Evolutionary conservation across 2,329 filamentous ascomycete species (phyloP).

Genomic region (Pseudocercospora musae): DNA sequence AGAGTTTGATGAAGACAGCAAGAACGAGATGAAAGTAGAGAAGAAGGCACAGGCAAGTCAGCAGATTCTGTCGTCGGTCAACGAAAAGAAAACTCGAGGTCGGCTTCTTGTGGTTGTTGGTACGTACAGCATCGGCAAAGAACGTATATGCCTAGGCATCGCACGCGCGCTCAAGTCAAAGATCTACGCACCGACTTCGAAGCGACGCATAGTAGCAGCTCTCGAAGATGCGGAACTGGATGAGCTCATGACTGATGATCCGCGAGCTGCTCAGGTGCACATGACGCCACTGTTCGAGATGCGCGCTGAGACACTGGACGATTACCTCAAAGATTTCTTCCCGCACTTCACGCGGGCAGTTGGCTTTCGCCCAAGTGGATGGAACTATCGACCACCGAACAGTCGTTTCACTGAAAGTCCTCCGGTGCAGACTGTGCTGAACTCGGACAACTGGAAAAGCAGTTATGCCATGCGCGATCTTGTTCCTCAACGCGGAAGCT

Average conservation of each 20-base stretch:
- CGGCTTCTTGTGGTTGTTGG: slow-evolving; percentile 88
- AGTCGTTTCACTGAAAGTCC: slow-evolving; percentile 62
- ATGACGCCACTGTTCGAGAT: slow-evolving; percentile 98
- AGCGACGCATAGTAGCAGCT: slow-evolving; percentile 79
- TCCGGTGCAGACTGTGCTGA: slow-evolving; percentile 61
- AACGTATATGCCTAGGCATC: slow-evolving; percentile 90
- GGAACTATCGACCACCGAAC: slow-evolving; percentile 79
- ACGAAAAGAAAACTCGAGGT: slow-evolving; percentile 48
- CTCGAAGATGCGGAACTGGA: slow-evolving; percentile 82
- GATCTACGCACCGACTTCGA: slow-evolving; percentile 80
- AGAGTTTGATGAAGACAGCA: slow-evolving; percentile 37
- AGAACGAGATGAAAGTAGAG: slow-evolving; percentile 34
- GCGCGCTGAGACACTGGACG: slow-evolving; percentile 81
- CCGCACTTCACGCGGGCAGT: slow-evolving; percentile 82
- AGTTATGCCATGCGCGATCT: slow-evolving; percentile 70
- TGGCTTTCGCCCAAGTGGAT: slow-evolving; percentile 88
- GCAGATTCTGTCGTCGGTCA: slow-evolving; percentile 29
- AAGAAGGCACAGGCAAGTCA: slow-evolving; percentile 31
- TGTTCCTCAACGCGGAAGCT: slow-evolving; percentile 77
- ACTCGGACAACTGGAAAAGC: slow-evolving; percentile 70
- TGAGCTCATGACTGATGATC: slow-evolving; percentile 72
- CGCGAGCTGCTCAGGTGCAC: slow-evolving; percentile 85
- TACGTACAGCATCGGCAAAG: slow-evolving; percentile 97
- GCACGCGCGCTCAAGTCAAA: slow-evolving; percentile 80
- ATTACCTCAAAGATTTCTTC: slow-evolving; percentile 78